Base-by-base conservation (phyloP, 495 filamentous ascomycete species). In the Physcia stellaris region DNA sequence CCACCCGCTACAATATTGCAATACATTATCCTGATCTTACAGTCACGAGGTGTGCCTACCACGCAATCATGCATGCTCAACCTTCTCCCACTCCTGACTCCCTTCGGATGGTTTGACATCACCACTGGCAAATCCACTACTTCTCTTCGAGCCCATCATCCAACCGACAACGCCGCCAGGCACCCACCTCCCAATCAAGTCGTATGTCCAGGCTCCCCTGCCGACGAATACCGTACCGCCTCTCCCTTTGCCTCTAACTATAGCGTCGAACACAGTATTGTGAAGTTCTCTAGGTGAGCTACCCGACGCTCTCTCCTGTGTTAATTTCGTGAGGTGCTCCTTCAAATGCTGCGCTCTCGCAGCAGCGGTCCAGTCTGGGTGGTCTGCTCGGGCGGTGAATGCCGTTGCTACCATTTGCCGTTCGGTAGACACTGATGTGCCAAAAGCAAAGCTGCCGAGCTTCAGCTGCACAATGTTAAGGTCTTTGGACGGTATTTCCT, bases 101-200 rank as follows among this genome's bases (percentile, higher is more conserved):
- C 31, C 41, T 5, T 28, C 35, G 13, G 24, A 20, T 15, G 26
- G 22, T 19, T 30, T 28, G 10, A 32, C 9, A 9, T 4, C 22
- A 4, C 4, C 18, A 22, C 34, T 38, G 5, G 27, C 2, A 5
- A 36, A 22, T 10, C 26, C 26, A 12, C 13, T 4, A 16, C 26
- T 12, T 19, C 29, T 4, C 15, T 6, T n/a, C 26, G 12, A 34
- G 35, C 37, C 2, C 69, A 94, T 73, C 83, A 96, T 94, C 80
- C 83, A 84, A 13, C 71, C 74, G 17, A 95, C 82, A 21, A 95
- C 31, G 5, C 77, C 71, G 13, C 68, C 63, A 7, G 90, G 90
- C n/a, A 78, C 70, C 77, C 79, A 92, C 12, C 71, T 67, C 2
- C 90, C 92, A 1, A 96, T 77, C 24, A 93, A 61, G n/a, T 79